These are phyloP conservation scores for Chaetomidium leptoderma DNA, from an alignment of 495 filamentous ascomycete species.

Conservation along the genomic window DNA sequence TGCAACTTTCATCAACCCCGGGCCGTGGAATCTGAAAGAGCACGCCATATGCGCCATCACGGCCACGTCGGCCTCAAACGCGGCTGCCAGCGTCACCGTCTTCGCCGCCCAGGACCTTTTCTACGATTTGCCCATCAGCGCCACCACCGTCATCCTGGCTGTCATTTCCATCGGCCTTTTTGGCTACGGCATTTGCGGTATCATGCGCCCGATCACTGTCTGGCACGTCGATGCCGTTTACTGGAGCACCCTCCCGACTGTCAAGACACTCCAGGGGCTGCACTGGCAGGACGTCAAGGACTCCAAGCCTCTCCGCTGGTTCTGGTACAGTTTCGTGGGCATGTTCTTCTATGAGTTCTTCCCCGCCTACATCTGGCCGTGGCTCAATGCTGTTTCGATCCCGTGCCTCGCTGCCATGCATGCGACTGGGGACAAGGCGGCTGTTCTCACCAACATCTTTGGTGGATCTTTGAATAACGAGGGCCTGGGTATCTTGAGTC, in stretches of 20 bases:
- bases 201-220: slow-evolving; percentile 50
- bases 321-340: slow-evolving; percentile 39
- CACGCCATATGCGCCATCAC: slow-evolving; percentile 44
- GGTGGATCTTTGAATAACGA: slow-evolving; percentile 53
- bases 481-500: slow-evolving; percentile 44
- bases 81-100: slow-evolving; percentile 33
- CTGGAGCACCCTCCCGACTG: slow-evolving; percentile 37
- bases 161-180: slow-evolving; percentile 45
- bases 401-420: slow-evolving; percentile 50
- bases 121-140: slow-evolving; percentile 39
- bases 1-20: slow-evolving; percentile 37
- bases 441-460: slow-evolving; percentile 56
- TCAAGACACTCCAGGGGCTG: slow-evolving; percentile 43
- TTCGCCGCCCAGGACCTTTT: slow-evolving; percentile 45
- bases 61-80: slow-evolving; percentile 38
- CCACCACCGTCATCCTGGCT: slow-evolving; percentile 38
- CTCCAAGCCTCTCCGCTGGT: slow-evolving; percentile 36
- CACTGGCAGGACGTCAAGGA: slow-evolving; percentile 37
- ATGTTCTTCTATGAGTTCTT: slow-evolving; percentile 51
- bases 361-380: slow-evolving; percentile 50
- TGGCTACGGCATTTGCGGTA: slow-evolving; percentile 52
- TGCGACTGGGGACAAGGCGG: slow-evolving; percentile 36
- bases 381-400: slow-evolving; percentile 52
- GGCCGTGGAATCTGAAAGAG: slow-evolving; percentile 43
- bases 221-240: slow-evolving; percentile 52